A percentile compares a stretch with the other conserved stretches of the same genome.
Evolutionary conservation across 345 rosid species (phyloP).

Genomic region (Schrenkiella parvula): DNA sequence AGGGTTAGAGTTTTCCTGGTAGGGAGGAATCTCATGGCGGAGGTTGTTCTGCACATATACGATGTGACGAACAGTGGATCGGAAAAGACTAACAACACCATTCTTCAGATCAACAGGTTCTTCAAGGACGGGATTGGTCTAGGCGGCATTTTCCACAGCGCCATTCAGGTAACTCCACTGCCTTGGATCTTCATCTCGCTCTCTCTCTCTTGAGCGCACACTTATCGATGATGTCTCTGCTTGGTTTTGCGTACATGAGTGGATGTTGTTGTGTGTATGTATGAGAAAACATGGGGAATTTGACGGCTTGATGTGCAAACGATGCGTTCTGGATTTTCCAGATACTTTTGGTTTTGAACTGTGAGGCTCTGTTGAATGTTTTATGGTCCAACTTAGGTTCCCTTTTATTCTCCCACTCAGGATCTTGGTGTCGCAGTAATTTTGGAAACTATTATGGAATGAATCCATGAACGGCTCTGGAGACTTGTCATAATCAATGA

Average conservation of each 20-base stretch:
- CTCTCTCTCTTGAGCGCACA: not conserved
- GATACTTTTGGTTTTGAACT: not conserved
- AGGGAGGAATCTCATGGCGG: constrained; percentile 46
- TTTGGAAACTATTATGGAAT: not conserved
- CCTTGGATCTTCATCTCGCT: not conserved
- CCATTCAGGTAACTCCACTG: constrained; percentile 62
- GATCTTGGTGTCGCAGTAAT: not conserved
- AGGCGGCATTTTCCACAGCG: constrained; percentile 89
- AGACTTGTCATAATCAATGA: not conserved
- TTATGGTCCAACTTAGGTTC: not conserved
- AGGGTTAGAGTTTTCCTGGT: constrained; percentile 35
- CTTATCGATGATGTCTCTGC: not conserved
- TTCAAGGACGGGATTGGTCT: constrained; percentile 92
- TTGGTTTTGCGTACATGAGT: not conserved
- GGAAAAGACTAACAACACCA: constrained; percentile 87
- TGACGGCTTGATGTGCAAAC: not conserved
- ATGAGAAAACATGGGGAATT: not conserved
- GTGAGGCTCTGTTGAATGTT: not conserved
- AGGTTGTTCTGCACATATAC: constrained; percentile 79
- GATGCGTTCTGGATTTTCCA: not conserved
- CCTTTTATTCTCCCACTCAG: not conserved
- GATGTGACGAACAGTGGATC: constrained; percentile 97
- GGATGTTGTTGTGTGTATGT: not conserved
- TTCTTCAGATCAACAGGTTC: constrained; percentile 86
- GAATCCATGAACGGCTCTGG: not conserved